Evolutionary conservation across 148 eudicot genomes (phyloP), one percentile per base, ranked within the genome.

Genomic region (Silene uniflora): DNA sequence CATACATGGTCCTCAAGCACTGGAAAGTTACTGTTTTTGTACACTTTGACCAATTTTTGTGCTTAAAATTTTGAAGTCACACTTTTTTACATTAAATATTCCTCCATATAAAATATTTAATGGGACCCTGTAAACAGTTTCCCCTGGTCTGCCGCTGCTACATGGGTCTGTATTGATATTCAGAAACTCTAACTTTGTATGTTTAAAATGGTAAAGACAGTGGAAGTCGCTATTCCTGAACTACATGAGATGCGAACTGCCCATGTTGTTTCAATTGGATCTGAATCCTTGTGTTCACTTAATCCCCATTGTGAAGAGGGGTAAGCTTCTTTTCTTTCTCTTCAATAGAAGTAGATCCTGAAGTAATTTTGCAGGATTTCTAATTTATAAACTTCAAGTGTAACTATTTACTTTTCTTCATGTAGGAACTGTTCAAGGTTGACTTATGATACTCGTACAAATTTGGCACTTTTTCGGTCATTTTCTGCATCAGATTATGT

Each of bases 231-330:
- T 27, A 87, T 92, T 75, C 99, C 99, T 14, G 99, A 96, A 83
- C 75, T 96, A 73, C 82, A 77, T 73, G 89, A 92, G 81, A 89
- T 92, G 99, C 92, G 97, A 55, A 80, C 85, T 58, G 91, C 99
- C 60, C 99, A 96, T 84, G 42, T 92, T 62, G 89, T 96, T 78
- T 87, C 99, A 47, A 91, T 96, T 85, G 99, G 99, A 77, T 89
- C 99, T 76, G 98, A 92, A 81, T 42, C 90, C 49, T 76, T 89
- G 69, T 75, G 83, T 61, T 60, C 90, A 11, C 64, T 96, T 29
- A 88, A 79, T 79, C 90, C 99, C 4, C 67, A 90, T 67, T 86
- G 82, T 77, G 92, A 92, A 80, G 98, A 91, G 65, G 99, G 99
- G 98, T 92, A 77, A 77, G 81, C 65, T 75, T 68, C 54, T 14